A percentile compares a stretch with the other conserved stretches of the same genome.
Evolutionary conservation across 2,329 filamentous ascomycete genomes (phyloP).

Genomic region (Ascomycota sp.): DNA sequence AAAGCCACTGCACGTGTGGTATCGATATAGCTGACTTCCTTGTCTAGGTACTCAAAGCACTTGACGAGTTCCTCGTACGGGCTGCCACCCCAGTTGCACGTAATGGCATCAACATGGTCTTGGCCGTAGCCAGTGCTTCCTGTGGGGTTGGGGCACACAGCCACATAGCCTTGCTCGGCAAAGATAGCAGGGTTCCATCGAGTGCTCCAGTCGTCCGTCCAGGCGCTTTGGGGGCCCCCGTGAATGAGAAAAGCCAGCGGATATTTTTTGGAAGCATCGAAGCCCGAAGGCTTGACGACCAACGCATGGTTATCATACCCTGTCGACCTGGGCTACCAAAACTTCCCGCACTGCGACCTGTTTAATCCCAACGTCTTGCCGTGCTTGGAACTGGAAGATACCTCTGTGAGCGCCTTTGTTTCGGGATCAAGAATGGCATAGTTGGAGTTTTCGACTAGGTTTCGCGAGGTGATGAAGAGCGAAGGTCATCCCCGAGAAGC

Average conservation of each 20-base stretch:
- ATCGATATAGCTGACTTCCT: slow-evolving; percentile 48
- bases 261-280: slow-evolving; percentile 51
- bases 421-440: slow-evolving; percentile 39
- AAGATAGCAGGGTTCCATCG: slow-evolving; percentile 77
- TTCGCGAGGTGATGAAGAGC: slow-evolving; percentile 47
- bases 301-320: slow-evolving; percentile 49
- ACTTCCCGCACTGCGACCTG: slow-evolving; percentile 39
- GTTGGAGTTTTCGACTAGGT: slow-evolving; percentile 50
- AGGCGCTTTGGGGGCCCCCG: slow-evolving; percentile 62
- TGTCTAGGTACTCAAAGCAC: slow-evolving; percentile 53
- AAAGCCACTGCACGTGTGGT: slow-evolving; percentile 48
- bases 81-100: slow-evolving; percentile 62
- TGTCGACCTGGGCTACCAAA: slow-evolving; percentile 48
- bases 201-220: slow-evolving; percentile 57
- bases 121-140: slow-evolving; percentile 72
- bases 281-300: slow-evolving; percentile 43
- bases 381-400: slow-evolving; percentile 45
- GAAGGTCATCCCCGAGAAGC: slow-evolving; percentile 23
- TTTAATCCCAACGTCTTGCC: slow-evolving; percentile 49
- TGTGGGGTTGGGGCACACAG: slow-evolving; percentile 64
- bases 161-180: slow-evolving; percentile 73
- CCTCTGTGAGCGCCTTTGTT: slow-evolving; percentile 14
- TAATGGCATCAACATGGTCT: slow-evolving; percentile 55
- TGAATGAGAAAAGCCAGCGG: slow-evolving; percentile 66
- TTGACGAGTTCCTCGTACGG: slow-evolving; percentile 70